These are phyloP conservation scores for Sorghum bicolor DNA, from an alignment of 176 grass and related monocot genomes.

Conservation along the genomic window DNA sequence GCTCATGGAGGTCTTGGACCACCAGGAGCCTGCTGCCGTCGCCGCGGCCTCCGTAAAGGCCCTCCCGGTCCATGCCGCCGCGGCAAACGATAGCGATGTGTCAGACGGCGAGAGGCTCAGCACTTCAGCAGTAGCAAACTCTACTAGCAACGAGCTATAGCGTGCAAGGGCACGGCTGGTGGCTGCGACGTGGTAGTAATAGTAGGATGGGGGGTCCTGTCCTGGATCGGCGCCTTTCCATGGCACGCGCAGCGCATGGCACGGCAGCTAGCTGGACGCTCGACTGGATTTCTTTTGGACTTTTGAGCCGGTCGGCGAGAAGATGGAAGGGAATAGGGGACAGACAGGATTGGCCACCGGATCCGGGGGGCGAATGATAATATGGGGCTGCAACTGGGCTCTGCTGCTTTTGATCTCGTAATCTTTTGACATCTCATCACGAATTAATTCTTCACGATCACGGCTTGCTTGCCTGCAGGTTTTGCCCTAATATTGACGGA, in stretches of 20 bases:
- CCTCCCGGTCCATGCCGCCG: slow-evolving; percentile 12
- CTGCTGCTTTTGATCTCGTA: neutral
- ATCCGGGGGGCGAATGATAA: slow-evolving; percentile 24
- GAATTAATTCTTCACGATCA: neutral
- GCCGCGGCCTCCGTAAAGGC: neutral
- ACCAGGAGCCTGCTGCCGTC: neutral
- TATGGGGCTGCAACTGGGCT: neutral
- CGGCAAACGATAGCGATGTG: neutral
- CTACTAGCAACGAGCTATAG: too few relatives aligned
- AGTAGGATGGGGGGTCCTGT: neutral
- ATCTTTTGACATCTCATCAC: neutral
- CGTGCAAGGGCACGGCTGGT: neutral
- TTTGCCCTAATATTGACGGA: slow-evolving; percentile 2
- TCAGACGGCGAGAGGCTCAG: neutral
- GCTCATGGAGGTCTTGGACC: slow-evolving; percentile 17
- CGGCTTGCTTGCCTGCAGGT: neutral
- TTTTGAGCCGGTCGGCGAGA: slow-evolving; percentile 4
- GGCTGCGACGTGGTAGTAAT: slow-evolving; percentile 9
- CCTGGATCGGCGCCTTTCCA: slow-evolving; percentile 7
- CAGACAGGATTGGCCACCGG: slow-evolving; percentile 38
- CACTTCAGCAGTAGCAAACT: neutral
- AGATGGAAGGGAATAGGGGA: neutral
- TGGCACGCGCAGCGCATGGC: slow-evolving; percentile 20
- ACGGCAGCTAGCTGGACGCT: neutral
- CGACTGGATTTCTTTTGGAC: slow-evolving; percentile 9